A percentile compares a stretch with the other conserved stretches of the same genome.
phyloP scores from a whole-genome alignment of 768 basidiomycete species.

The Naganishia randhawae region DNA sequence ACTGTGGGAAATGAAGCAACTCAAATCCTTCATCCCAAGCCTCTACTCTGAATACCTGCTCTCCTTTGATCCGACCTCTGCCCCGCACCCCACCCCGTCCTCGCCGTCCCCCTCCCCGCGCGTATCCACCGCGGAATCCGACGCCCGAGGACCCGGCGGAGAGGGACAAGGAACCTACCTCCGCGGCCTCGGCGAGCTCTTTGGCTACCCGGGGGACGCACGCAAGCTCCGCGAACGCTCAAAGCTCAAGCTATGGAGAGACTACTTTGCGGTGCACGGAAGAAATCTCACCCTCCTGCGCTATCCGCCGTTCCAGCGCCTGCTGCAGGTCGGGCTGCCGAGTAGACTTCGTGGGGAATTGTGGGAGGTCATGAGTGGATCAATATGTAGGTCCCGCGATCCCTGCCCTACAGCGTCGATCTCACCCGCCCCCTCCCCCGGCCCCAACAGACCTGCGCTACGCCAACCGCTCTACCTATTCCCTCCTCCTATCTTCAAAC shows the following conservation, averaged over 20 bases:
- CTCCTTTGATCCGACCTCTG: constrained; percentile 52
- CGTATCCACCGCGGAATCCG: constrained; percentile 34
- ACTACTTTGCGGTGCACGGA: constrained; percentile 82
- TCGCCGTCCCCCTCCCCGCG: background rate
- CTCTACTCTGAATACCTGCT: constrained; percentile 91
- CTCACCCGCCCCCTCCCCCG: background rate
- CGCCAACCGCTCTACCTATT: constrained; percentile 77
- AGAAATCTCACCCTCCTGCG: constrained; percentile 90
- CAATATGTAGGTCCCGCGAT: constrained; percentile 57
- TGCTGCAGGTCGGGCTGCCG: constrained; percentile 93
- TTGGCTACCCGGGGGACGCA: constrained; percentile 52
- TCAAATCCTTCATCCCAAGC: constrained; percentile 84
- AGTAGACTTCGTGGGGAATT: constrained; percentile 92
- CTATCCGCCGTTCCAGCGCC: constrained; percentile 93
- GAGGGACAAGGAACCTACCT: constrained; percentile 49
- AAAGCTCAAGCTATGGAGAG: constrained; percentile 92
- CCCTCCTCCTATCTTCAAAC: constrained; percentile 68
- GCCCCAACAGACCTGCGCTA: constrained; percentile 63
- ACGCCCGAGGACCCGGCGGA: constrained; percentile 51
- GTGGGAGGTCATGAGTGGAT: constrained; percentile 96
- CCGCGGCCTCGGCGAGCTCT: constrained; percentile 48
- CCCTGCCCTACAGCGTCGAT: background rate
- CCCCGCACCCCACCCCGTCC: no score
- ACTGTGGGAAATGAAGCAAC: constrained; percentile 66
- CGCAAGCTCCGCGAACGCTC: constrained; percentile 51